Evolutionary conservation across 225 moss, liverwort and hornwort genomes (phyloP).

Genomic region (Polytrichum formosum): DNA sequence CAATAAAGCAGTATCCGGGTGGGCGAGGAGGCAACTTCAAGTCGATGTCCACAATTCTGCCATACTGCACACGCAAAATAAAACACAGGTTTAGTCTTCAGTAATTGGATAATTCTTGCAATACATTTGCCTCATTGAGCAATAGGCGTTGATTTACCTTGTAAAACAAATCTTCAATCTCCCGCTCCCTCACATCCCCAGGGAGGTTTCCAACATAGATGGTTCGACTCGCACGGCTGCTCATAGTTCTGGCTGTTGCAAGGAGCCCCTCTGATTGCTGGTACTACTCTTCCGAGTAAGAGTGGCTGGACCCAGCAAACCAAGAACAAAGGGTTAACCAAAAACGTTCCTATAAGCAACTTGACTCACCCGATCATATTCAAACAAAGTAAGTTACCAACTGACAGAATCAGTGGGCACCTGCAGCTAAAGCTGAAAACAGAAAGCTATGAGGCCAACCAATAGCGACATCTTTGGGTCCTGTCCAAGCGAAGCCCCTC

Average conservation of each 20-base stretch:
- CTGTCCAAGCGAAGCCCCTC: constrained; percentile 81
- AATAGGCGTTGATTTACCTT: constrained; percentile 43
- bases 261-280: too few species aligned
- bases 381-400: constrained; percentile 50
- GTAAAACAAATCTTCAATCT: constrained; percentile 93
- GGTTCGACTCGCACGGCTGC: constrained; percentile 93
- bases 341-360: background rate
- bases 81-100: too few species aligned
- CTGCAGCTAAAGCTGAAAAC: constrained; percentile 58
- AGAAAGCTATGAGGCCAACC: constrained; percentile 97
- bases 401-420: constrained; percentile 62
- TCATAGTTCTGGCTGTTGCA: constrained; percentile 35
- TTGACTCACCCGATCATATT: background rate
- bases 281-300: too few species aligned
- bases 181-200: constrained; percentile 92
- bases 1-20: constrained; percentile 90
- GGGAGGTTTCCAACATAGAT: constrained; percentile 97
- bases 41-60: constrained; percentile 88
- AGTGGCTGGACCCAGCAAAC: too few species aligned
- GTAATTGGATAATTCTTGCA: background rate
- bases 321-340: constrained; percentile 1
- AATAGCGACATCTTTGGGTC: constrained; percentile 72
- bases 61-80: constrained; percentile 49
- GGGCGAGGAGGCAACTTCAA: constrained; percentile 91
- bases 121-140: background rate